Evolutionary conservation across 1,284 basidiomycete species (phyloP), one percentile per base, ranked within the genome.

Genomic region (Somion occarium): DNA sequence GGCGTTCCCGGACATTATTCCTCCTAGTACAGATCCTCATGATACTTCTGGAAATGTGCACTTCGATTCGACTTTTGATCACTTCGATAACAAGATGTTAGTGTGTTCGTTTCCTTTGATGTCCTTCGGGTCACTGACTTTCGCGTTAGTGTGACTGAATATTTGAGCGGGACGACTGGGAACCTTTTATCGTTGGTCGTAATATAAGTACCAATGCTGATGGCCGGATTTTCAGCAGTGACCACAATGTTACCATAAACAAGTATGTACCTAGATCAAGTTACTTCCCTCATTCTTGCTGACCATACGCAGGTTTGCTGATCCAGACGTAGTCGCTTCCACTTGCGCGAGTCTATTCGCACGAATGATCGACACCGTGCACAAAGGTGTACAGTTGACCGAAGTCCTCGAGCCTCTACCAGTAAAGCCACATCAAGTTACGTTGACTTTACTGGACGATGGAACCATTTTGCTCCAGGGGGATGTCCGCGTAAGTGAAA

Each of bases 301-400:
- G n/a, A 56, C 55, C 7, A 48, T 59, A 20, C n/a, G n/a, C n/a
- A n/a, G n/a, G n/a, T n/a, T n/a, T n/a, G 50, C 57, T 3, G 18
- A 44, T 18, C 47, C 53, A 7, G 44, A 42, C 11, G 30, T 44
- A n/a, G 59, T 60, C 52, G 49, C 41, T 34, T 26, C 42, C 11
- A 57, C 54, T 0, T 64, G 64, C 45, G 50, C 48, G 5, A 42
- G 38, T n/a, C 51, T 64, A 11, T 50, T 63, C 44, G 37, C 53
- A 15, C 55, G 58, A n/a, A 65, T 65, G 64, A 46, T 65, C 5
- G 53, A 65, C 45, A 64, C 64, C 3, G 61, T 61, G 11, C 64
- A 62, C 5, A 51, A 44, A 1, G 52, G 52, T 19, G 59, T 62
- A 2, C 46, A 46, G 1, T 53, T 65, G 1, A 58, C 53, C 20